These are phyloP conservation scores for Schizonepeta tenuifolia DNA, from an alignment of 257 asterid species.

Conservation along the genomic window DNA sequence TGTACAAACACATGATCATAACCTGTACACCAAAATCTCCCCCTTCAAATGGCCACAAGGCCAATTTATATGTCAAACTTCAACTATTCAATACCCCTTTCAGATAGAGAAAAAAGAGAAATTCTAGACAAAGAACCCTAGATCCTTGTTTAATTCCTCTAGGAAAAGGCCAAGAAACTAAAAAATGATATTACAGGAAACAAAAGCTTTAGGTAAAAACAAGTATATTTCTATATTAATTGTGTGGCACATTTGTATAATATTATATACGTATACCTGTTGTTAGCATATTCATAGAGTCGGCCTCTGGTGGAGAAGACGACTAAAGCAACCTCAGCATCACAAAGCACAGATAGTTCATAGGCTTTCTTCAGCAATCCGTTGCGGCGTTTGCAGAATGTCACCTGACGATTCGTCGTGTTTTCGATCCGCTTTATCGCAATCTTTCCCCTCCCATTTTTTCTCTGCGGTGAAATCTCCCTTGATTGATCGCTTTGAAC, in stretches of 20 bases:
- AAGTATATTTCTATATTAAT: neutral
- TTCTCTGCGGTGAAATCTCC: conserved; percentile 72
- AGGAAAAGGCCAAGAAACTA: neutral
- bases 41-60: conserved; percentile 10
- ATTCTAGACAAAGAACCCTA: neutral
- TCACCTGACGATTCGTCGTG: conserved; percentile 95
- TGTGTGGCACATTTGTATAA: too few relatives aligned
- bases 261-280: conserved; percentile 59
- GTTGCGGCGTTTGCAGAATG: conserved; percentile 92
- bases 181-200: neutral
- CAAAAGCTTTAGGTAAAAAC: neutral
- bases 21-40: conserved; percentile 31
- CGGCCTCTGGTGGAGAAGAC: conserved; percentile 95
- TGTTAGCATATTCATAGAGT: conserved; percentile 89
- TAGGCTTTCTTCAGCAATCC: conserved; percentile 91
- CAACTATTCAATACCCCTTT: conserved; percentile 28
- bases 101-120: neutral
- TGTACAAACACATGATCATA: conserved; percentile 38
- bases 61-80: neutral
- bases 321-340: conserved; percentile 90
- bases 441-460: conserved; percentile 80
- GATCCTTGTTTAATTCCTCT: neutral
- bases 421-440: conserved; percentile 95
- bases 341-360: conserved; percentile 92
- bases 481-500: conserved; percentile 63